Evolutionary conservation across 2,329 filamentous ascomycete genomes (phyloP).

Genomic region (Madurella mycetomatis): DNA sequence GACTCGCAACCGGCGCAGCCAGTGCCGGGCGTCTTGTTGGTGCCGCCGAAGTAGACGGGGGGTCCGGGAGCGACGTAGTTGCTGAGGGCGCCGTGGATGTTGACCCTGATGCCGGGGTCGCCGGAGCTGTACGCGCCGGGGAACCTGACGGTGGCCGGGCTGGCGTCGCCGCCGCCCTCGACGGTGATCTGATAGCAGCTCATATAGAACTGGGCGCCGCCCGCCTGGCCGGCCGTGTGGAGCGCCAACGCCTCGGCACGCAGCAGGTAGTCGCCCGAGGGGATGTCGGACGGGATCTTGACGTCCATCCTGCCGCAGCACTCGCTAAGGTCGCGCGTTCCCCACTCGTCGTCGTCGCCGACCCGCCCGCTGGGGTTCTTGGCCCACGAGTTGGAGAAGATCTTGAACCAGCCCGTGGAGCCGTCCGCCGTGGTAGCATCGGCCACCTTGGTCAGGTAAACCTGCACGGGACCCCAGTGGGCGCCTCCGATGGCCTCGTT

Average conservation of each 20-base stretch:
- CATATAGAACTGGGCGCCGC: constrained; percentile 37
- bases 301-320: constrained; percentile 40
- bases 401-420: constrained; percentile 47
- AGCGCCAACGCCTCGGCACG: constrained; percentile 48
- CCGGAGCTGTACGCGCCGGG: constrained; percentile 41
- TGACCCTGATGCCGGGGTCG: constrained; percentile 44
- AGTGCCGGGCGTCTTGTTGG: constrained; percentile 37
- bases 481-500: constrained; percentile 49
- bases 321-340: constrained; percentile 38
- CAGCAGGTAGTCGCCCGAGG: constrained; percentile 40
- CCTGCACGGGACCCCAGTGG: constrained; percentile 48
- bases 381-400: constrained; percentile 43
- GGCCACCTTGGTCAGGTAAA: constrained; percentile 45
- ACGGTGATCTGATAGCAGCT: constrained; percentile 36
- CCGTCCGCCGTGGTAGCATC: constrained; percentile 42
- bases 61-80: constrained; percentile 43
- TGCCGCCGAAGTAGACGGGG: constrained; percentile 37
- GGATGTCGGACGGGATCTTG: constrained; percentile 31
- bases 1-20: constrained; percentile 38
- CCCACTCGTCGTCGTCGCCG: constrained; percentile 45
- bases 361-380: constrained; percentile 29
- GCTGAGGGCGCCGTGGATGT: constrained; percentile 41
- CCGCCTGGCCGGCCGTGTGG: constrained; percentile 37
- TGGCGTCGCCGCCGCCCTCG: constrained; percentile 28
- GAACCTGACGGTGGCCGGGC: constrained; percentile 33